These are phyloP conservation scores for Corynespora cassiicola DNA, from an alignment of 2,329 filamentous ascomycete genomes.

Conservation along the genomic window DNA sequence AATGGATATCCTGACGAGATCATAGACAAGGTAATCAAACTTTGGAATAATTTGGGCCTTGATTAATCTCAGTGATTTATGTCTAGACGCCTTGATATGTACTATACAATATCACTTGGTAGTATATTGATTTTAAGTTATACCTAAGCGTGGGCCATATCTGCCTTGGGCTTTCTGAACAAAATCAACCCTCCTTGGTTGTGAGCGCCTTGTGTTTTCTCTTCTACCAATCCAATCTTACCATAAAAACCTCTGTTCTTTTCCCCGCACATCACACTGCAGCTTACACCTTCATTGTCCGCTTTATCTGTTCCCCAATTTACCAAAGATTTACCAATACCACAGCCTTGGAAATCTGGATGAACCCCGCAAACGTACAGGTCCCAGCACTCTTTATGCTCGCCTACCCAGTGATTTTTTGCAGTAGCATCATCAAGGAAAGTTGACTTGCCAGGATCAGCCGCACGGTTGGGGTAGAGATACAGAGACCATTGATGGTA, in stretches of 20 bases:
- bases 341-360: conserved; percentile 45
- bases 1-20: conserved; percentile 48
- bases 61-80: no score
- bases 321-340: conserved; percentile 45
- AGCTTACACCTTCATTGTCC: conserved; percentile 30
- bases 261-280: conserved; percentile 37
- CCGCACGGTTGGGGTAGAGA: conserved; percentile 35
- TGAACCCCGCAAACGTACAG: conserved; percentile 36
- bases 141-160: no score
- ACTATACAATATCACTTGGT: no score
- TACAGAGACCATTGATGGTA: conserved; percentile 19
- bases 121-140: no score
- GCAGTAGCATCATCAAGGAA: conserved; percentile 29
- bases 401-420: conserved; percentile 28
- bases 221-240: conserved; percentile 24
- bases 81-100: no score
- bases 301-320: conserved; percentile 46
- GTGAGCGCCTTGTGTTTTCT: no score
- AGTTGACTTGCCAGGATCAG: conserved; percentile 22
- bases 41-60: conserved; percentile 39
- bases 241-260: conserved; percentile 36
- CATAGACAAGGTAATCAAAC: conserved; percentile 44
- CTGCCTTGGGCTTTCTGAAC: no score
- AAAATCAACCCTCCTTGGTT: no score
- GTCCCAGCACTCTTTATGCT: conserved; percentile 34